phyloP scores from a whole-genome alignment of 2,329 filamentous ascomycete genomes.

The Aspergillus sp. region DNA sequence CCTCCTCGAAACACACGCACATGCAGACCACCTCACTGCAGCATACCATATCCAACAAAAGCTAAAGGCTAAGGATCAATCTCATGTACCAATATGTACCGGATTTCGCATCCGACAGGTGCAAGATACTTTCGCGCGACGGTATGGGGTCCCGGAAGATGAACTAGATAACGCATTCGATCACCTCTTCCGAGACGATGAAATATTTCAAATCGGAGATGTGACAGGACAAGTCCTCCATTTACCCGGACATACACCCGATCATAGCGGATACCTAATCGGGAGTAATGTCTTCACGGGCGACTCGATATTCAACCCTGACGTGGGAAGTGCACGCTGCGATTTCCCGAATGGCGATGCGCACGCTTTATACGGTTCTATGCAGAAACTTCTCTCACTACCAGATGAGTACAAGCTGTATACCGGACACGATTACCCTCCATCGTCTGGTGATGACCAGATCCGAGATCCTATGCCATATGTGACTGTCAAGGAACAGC shows the following conservation, averaged over 20 bases:
- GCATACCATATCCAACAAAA: conserved; percentile 48
- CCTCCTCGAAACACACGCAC: conserved; percentile 54
- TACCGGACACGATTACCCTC: conserved; percentile 48
- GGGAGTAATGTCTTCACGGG: conserved; percentile 45
- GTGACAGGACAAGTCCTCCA: conserved; percentile 45
- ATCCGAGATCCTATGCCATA: conserved; percentile 31
- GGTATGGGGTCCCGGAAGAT: conserved; percentile 40
- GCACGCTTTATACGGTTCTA: conserved; percentile 38
- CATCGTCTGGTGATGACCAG: not conserved
- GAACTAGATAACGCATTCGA: conserved; percentile 49
- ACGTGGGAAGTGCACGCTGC: conserved; percentile 46
- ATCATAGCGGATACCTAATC: conserved; percentile 54
- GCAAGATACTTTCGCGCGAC: conserved; percentile 44
- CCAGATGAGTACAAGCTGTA: conserved; percentile 42
- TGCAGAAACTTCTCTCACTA: conserved; percentile 36
- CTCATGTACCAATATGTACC: conserved; percentile 46
- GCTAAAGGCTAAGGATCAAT: conserved; percentile 28
- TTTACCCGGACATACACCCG: conserved; percentile 55
- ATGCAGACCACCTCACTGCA: conserved; percentile 51
- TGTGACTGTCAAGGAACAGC: conserved; percentile 44
- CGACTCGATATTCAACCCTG: conserved; percentile 47
- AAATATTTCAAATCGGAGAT: conserved; percentile 46
- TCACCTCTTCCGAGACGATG: conserved; percentile 48
- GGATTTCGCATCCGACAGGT: conserved; percentile 49
- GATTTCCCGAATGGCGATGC: conserved; percentile 50